phyloP scores from a whole-genome alignment of 345 rosid species.

The Citrus maxima region DNA sequence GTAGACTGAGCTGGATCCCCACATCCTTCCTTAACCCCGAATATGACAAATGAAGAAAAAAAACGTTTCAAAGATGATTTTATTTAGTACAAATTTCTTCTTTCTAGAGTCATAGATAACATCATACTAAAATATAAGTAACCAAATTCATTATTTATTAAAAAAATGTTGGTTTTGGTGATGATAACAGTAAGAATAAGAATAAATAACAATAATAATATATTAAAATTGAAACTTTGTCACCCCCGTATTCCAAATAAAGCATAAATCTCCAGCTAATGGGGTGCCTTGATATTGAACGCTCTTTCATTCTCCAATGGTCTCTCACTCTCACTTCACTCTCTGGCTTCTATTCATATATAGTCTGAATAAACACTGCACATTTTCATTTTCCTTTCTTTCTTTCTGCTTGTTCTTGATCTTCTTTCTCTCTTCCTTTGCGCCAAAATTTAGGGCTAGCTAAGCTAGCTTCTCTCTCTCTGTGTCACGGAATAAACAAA shows the following conservation, averaged over 20 bases:
- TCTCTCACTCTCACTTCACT: not conserved
- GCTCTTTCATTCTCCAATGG: not conserved
- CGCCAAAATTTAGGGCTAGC: conserved; percentile 24
- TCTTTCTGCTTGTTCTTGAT: not conserved
- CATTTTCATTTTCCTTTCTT: not conserved
- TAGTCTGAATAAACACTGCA: not conserved
- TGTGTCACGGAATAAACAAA: conserved; percentile 1
- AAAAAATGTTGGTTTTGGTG: conserved; percentile 7
- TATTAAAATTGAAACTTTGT: conserved; percentile 1
- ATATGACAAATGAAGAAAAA: not conserved
- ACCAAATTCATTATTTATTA: too few species aligned
- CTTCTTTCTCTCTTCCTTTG: conserved; percentile 32
- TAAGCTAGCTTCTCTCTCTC: not conserved
- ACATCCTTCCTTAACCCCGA: not conserved
- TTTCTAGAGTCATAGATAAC: too few species aligned
- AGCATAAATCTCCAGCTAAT: conserved; percentile 17
- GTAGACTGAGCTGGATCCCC: conserved; percentile 5
- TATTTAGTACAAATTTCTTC: not conserved
- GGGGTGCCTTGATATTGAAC: conserved; percentile 21
- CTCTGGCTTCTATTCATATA: not conserved
- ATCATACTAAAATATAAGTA: too few species aligned
- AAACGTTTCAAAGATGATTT: not conserved
- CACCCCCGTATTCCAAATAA: conserved; percentile 15
- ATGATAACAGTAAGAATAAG: not conserved
- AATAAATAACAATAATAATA: not conserved